Percentiles rank a stretch among this genome's conserved stretches.
These are phyloP conservation scores for Leccinum olivaceopallidum DNA, from an alignment of 768 basidiomycete genomes.

Conservation along the genomic window DNA sequence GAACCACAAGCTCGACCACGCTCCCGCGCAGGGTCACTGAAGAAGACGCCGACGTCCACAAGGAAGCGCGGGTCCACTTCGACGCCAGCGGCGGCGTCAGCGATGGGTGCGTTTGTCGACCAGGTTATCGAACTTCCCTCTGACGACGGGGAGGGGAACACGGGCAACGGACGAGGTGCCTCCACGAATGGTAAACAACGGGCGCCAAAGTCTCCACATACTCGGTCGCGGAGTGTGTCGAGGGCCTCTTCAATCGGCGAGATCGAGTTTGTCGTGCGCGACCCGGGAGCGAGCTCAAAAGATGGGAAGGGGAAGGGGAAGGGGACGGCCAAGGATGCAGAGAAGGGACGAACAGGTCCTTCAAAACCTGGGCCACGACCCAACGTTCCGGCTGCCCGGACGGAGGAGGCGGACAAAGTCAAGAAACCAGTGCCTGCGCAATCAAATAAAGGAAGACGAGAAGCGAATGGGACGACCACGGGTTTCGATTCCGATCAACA, in stretches of 20 bases:
- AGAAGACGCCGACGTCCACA: constrained; percentile 6
- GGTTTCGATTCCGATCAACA: constrained; percentile 3
- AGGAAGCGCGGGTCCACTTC: constrained; percentile 1
- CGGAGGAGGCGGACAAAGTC: background rate
- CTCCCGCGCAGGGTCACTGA: constrained; percentile 12
- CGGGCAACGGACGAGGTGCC: background rate
- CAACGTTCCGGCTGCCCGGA: background rate
- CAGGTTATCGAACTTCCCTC: constrained; percentile 24
- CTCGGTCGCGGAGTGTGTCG: background rate
- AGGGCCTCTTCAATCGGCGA: constrained; percentile 6
- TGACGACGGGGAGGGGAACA: constrained; percentile 17
- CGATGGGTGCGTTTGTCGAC: constrained; percentile 19
- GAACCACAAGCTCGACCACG: constrained; percentile 1
- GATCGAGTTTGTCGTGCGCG: background rate
- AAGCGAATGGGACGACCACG: background rate
- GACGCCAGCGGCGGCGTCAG: background rate
- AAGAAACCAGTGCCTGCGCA: background rate
- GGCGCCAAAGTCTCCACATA: background rate
- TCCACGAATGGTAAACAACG: constrained; percentile 1
- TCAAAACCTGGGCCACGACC: background rate
- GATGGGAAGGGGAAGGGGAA: background rate
- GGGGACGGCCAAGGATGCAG: background rate
- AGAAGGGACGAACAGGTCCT: background rate
- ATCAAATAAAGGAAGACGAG: background rate
- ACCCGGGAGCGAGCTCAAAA: background rate